Conservation (phyloP, 163 green algal species). For the Volvox carteri region DNA sequence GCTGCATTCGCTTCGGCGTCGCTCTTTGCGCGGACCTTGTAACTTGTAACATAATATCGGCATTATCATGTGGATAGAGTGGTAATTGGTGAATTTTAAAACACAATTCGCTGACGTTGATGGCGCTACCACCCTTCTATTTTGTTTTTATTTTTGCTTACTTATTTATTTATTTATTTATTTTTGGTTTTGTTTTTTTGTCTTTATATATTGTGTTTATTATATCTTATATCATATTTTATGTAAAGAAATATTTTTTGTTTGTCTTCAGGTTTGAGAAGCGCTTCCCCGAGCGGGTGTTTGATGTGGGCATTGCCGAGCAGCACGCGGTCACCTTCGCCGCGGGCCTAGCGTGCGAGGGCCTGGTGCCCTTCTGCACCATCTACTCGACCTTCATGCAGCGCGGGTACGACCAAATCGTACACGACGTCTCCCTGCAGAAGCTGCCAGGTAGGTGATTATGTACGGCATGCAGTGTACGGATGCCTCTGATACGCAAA, state of each 20-base stretch:
- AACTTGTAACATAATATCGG: no score
- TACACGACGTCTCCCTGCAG: conserved; percentile 99
- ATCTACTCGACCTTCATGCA: conserved; percentile 99
- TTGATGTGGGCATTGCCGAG: conserved; percentile 99
- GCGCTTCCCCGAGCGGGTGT: conserved; percentile 92
- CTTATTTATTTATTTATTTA: neutral
- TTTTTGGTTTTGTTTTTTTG: neutral
- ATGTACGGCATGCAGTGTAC: no score
- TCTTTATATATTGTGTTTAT: no score
- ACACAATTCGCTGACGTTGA: no score
- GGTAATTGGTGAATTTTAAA: no score
- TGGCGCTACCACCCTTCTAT: neutral
- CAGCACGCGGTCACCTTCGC: conserved; percentile 99
- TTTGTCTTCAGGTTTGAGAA: conserved; percentile 80
- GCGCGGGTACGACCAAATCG: conserved; percentile 96
- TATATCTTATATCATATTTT: no score
- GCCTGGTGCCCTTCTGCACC: conserved; percentile 93
- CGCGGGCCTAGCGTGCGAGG: conserved; percentile 95
- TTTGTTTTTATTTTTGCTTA: neutral
- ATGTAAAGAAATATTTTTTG: neutral
- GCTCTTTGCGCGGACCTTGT: no score
- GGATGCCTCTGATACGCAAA: no score
- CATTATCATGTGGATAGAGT: no score
- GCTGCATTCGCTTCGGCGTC: no score
- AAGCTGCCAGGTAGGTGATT: conserved; percentile 90